A percentile compares a stretch with the other conserved stretches of the same genome.
Conservation (phyloP, 257 asterid genomes). For the Fraxinus cuspidata region DNA sequence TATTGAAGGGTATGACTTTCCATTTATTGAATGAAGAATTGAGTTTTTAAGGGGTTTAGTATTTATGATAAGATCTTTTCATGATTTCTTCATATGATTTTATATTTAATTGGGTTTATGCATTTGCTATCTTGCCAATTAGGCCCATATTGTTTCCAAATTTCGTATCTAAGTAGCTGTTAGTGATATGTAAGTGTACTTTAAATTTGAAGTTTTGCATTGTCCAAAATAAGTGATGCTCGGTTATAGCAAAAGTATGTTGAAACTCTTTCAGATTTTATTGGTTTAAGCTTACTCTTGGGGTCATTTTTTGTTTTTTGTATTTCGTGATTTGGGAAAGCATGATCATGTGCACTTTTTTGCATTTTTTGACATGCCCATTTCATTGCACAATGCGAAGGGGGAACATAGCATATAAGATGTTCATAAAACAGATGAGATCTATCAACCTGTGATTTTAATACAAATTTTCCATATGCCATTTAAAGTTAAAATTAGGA, state of each 20-base stretch:
- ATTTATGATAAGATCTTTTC: constrained; percentile 10
- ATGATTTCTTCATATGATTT: constrained; percentile 4
- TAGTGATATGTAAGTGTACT: constrained; percentile 11
- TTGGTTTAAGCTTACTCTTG: background rate
- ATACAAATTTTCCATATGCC: background rate
- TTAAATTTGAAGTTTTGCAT: background rate
- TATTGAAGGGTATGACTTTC: constrained; percentile 70
- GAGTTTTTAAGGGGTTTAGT: constrained; percentile 8
- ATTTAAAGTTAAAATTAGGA: background rate
- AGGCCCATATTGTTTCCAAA: constrained; percentile 17
- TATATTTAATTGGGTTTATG: background rate
- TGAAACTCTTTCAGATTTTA: constrained; percentile 4
- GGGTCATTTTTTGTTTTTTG: background rate
- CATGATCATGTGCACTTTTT: background rate
- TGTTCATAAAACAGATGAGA: constrained; percentile 3
- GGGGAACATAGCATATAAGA: background rate
- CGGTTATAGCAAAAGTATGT: constrained; percentile 8
- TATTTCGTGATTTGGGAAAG: background rate
- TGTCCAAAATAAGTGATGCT: constrained; percentile 15
- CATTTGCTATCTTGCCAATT: constrained; percentile 6
- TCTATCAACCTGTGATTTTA: constrained; percentile 5
- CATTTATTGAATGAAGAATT: constrained; percentile 19
- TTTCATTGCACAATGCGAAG: background rate
- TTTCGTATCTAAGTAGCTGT: background rate
- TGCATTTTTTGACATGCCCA: background rate